A percentile compares a stretch with the other conserved stretches of the same genome.
These are phyloP conservation scores for Candida sphagnicola DNA, from an alignment of 805 yeast species.

Conservation along the genomic window DNA sequence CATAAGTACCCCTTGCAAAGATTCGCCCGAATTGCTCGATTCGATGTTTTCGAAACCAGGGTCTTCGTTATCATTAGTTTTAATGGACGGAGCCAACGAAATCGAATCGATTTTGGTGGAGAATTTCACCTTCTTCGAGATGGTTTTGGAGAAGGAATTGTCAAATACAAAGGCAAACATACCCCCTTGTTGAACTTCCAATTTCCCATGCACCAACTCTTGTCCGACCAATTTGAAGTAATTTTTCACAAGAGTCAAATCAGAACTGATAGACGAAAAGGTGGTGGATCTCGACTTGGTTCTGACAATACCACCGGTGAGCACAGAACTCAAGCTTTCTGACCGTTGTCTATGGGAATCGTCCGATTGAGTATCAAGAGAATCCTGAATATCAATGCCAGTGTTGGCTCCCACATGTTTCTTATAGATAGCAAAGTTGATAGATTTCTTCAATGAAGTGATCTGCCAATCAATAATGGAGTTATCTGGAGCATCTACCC, in stretches of 20 bases:
- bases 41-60: conserved; percentile 6
- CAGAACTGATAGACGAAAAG: conserved; percentile 37
- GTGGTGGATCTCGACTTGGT: conserved; percentile 34
- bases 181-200: conserved; percentile 60
- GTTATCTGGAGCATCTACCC: conserved; percentile 77
- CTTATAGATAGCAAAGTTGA: conserved; percentile 37
- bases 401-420: conserved; percentile 20
- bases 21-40: conserved; percentile 59
- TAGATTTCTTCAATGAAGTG: conserved; percentile 57
- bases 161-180: conserved; percentile 87
- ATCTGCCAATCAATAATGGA: conserved; percentile 73
- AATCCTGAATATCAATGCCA: conserved; percentile 3
- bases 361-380: not conserved
- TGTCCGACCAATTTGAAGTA: conserved; percentile 51
- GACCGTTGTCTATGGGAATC: conserved; percentile 13
- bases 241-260: conserved; percentile 51
- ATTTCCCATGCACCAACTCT: conserved; percentile 58
- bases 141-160: conserved; percentile 83
- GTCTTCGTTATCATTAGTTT: not conserved
- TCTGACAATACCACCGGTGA: conserved; percentile 30
- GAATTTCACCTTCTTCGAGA: conserved; percentile 76
- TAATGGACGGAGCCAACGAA: not conserved
- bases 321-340: conserved; percentile 29
- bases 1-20: conserved; percentile 70
- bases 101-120: conserved; percentile 27